A percentile compares a stretch with the other conserved stretches of the same genome.
Evolutionary conservation across 768 basidiomycete species (phyloP).

Genomic region (Lepiota venenata): DNA sequence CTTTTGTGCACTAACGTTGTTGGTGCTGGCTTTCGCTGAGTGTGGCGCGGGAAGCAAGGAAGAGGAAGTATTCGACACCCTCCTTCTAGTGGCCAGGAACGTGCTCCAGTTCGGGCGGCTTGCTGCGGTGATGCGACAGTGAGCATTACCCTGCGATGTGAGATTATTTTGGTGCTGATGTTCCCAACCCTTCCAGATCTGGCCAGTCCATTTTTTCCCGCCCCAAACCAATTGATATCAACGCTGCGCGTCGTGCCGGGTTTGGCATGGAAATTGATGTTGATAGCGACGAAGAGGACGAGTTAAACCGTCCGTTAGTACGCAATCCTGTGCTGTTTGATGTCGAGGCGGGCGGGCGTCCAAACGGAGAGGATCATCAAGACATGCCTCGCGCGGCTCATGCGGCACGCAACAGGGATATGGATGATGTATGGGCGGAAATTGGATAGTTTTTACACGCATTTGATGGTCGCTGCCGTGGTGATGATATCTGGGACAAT

Average conservation of each 20-base stretch:
- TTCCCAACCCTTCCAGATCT: slow-evolving; percentile 46
- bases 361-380: slow-evolving; percentile 18
- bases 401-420: slow-evolving; percentile 53
- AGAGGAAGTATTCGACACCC: slow-evolving; percentile 91
- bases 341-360: slow-evolving; percentile 25
- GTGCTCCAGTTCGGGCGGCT: slow-evolving; percentile 90
- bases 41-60: slow-evolving; percentile 83
- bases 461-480: neutral
- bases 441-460: slow-evolving; percentile 27
- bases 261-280: slow-evolving; percentile 71
- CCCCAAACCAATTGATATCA: slow-evolving; percentile 84
- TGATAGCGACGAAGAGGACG: slow-evolving; percentile 61
- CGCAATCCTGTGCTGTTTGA: slow-evolving; percentile 66
- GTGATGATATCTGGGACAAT: neutral
- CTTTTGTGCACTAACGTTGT: slow-evolving; percentile 87
- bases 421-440: slow-evolving; percentile 72
- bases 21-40: slow-evolving; percentile 85
- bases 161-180: slow-evolving; percentile 13
- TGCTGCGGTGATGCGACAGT: slow-evolving; percentile 94
- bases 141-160: slow-evolving; percentile 28
- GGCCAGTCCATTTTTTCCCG: slow-evolving; percentile 87
- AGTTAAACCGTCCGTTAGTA: slow-evolving; percentile 57
- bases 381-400: slow-evolving; percentile 62
- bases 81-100: slow-evolving; percentile 89
- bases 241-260: slow-evolving; percentile 62